Evolutionary conservation across 805 yeast species (phyloP).

Genomic region (Ogataea pilisensis): DNA sequence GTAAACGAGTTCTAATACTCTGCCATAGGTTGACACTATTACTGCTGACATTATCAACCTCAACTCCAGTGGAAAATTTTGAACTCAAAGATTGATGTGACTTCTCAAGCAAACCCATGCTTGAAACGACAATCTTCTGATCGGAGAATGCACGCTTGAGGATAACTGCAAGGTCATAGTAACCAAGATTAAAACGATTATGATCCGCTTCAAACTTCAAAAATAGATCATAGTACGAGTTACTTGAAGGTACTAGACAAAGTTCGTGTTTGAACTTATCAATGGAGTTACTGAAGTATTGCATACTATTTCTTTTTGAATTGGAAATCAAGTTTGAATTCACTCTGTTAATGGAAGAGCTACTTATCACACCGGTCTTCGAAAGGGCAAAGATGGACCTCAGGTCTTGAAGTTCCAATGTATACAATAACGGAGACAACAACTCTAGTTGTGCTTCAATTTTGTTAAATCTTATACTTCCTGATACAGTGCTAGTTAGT

Average conservation of each 20-base stretch:
- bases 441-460: constrained; percentile 11
- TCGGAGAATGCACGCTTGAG: constrained; percentile 12
- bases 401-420: constrained; percentile 11
- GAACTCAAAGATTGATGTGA: neutral
- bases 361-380: constrained; percentile 7
- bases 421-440: constrained; percentile 18
- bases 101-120: neutral
- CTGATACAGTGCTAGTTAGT: constrained; percentile 3
- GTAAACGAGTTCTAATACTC: constrained; percentile 2
- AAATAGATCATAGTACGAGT: constrained; percentile 2
- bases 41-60: neutral
- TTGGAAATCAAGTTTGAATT: constrained; percentile 8
- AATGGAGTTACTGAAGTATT: constrained; percentile 6
- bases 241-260: neutral
- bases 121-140: neutral
- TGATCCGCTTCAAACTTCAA: constrained; percentile 14
- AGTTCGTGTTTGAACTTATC: constrained; percentile 7
- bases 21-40: neutral
- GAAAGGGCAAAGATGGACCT: constrained; percentile 8
- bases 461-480: constrained; percentile 6
- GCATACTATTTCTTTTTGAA: constrained; percentile 4
- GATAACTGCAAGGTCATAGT: constrained; percentile 7
- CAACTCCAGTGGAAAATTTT: neutral
- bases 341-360: constrained; percentile 7
- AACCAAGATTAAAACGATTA: constrained; percentile 12